A percentile compares a stretch with the other conserved stretches of the same genome.
These are phyloP conservation scores for Brassica carinata DNA, from an alignment of 345 rosid species.

Conservation along the genomic window DNA sequence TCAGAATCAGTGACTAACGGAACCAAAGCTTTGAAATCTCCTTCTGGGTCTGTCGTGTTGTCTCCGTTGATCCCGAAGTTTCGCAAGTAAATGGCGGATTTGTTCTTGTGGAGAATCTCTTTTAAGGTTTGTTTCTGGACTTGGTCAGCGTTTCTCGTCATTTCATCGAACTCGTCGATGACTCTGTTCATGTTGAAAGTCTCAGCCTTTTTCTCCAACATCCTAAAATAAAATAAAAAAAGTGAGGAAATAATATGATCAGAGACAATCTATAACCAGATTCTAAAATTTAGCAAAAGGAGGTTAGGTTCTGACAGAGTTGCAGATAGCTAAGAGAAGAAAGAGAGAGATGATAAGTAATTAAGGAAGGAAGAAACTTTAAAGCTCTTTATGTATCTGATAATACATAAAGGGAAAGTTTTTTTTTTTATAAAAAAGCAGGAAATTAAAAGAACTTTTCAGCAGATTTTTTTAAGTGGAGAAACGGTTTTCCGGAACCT, in stretches of 20 bases:
- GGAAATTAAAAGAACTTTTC: background rate
- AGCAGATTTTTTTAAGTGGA: background rate
- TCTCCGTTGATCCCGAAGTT: conserved; percentile 69
- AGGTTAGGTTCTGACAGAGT: background rate
- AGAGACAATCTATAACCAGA: conserved; percentile 11
- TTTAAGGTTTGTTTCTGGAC: conserved; percentile 69
- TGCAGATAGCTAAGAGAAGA: conserved; percentile 4
- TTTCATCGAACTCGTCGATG: conserved; percentile 69
- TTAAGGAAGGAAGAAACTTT: background rate
- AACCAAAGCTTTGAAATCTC: conserved; percentile 68
- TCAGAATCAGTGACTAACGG: conserved; percentile 77
- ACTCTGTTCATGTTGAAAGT: conserved; percentile 51
- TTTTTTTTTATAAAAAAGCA: background rate
- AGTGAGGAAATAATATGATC: background rate
- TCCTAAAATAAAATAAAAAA: conserved; percentile 28
- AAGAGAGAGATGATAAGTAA: background rate
- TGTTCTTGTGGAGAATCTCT: conserved; percentile 74
- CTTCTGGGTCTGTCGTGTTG: conserved; percentile 60
- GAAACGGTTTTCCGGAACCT: background rate
- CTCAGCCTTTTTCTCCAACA: conserved; percentile 58
- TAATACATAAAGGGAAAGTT: conserved; percentile 37
- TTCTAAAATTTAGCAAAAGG: background rate
- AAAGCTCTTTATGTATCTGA: conserved; percentile 13
- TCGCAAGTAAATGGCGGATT: conserved; percentile 69
- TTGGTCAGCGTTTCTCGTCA: conserved; percentile 68